These are phyloP conservation scores for Ampelocalamus luodianensis DNA, from an alignment of 176 grass and related monocot genomes.

Conservation along the genomic window DNA sequence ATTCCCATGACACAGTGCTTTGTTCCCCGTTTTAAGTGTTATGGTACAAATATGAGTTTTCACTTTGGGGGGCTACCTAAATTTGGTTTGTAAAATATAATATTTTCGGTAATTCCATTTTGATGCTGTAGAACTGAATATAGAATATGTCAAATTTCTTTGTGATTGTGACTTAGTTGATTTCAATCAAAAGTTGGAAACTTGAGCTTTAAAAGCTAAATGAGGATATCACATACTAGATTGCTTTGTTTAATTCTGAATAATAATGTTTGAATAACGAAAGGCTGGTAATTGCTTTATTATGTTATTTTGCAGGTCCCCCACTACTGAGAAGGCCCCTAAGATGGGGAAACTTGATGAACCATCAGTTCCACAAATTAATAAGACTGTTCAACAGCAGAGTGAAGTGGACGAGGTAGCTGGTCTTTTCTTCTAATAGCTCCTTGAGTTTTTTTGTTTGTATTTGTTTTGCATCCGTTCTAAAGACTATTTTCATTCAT, in stretches of 20 bases:
- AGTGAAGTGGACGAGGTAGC: conserved; percentile 61
- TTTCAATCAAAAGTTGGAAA: conserved; percentile 21
- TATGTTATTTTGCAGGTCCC: conserved; percentile 58
- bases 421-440: neutral
- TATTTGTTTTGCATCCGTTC: conserved; percentile 18
- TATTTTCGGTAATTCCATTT: neutral
- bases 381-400: conserved; percentile 46
- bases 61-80: neutral
- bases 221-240: too few relatives aligned
- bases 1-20: neutral
- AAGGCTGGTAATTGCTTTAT: neutral
- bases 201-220: conserved; percentile 28
- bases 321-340: conserved; percentile 53
- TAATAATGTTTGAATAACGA: neutral
- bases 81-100: conserved; percentile 13
- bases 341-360: conserved; percentile 63
- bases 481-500: conserved; percentile 30
- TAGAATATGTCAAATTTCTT: neutral
- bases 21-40: neutral
- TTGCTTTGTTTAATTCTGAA: too few relatives aligned
- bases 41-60: conserved; percentile 4
- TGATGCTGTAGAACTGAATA: neutral
- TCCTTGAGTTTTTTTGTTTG: neutral
- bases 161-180: conserved; percentile 12
- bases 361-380: conserved; percentile 38